A percentile compares a stretch with the other conserved stretches of the same genome.
phyloP scores from a whole-genome alignment of 176 grass and related monocot species.

The Oryza glumipatula region DNA sequence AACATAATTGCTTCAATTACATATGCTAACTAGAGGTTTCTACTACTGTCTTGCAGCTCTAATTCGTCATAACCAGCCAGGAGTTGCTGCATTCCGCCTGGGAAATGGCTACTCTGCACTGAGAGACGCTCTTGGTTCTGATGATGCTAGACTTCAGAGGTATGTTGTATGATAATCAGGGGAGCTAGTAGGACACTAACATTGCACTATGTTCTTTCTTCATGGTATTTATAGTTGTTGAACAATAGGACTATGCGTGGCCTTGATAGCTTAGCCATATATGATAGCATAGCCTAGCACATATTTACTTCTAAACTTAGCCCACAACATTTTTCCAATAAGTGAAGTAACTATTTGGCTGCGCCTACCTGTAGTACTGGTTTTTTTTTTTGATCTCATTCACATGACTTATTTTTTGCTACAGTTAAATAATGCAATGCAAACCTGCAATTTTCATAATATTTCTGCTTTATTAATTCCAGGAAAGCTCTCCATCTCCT shows the following conservation, averaged over 20 bases:
- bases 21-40: conserved; percentile 15
- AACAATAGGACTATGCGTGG: neutral
- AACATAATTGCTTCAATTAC: neutral
- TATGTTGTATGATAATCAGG: conserved; percentile 5
- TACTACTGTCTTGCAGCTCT: conserved; percentile 54
- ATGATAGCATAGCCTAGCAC: neutral
- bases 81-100: conserved; percentile 82
- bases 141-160: conserved; percentile 88
- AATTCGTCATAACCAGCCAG: conserved; percentile 77
- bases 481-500: conserved; percentile 93
- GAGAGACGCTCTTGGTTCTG: conserved; percentile 77
- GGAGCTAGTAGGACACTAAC: neutral
- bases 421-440: neutral
- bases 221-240: neutral
- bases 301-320: neutral
- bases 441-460: neutral
- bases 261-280: neutral
- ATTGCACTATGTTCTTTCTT: neutral
- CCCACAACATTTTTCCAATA: neutral
- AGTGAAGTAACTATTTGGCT: neutral
- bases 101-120: conserved; percentile 87
- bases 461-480: conserved; percentile 10
- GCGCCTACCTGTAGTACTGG: neutral
- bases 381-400: neutral
- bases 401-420: neutral